Evolutionary conservation across 305 asterid species (phyloP), one percentile per base, ranked within the genome.

Genomic region (Rubia occidens): DNA sequence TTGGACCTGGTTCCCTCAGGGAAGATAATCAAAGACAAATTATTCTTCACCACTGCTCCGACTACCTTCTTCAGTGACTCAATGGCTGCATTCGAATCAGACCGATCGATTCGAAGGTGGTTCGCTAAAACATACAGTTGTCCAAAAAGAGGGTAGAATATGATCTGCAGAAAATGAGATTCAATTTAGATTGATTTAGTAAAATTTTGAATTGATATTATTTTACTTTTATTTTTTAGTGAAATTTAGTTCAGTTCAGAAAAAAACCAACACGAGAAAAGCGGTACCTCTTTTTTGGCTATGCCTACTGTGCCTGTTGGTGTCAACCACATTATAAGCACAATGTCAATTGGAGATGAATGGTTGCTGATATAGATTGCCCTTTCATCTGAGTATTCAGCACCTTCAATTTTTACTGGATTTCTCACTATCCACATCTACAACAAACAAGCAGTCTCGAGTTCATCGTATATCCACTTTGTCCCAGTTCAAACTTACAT

Each of bases 201-300:
- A 29, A 29, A 29, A 29, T 2, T 29, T 29, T 29, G 32, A 29
- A 29, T 2, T 29, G 32, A 29, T 29, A 29, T 29, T 29, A 2
- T 29, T 29, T 29, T 20, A 18, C 42, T 53, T 10, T 37, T 15
- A 15, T 5, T 53, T 6, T 37, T 1, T 59, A 8, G 3, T 3
- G 15, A 54, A n/a, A 39, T 35, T 35, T 21, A 68, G 54, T 29
- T 18, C 0, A n/a, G 35, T 8, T 17, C 54, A 8, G 47, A 6
- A n/a, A n/a, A n/a, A n/a, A n/a, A n/a, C n/a, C n/a, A n/a, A n/a
- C n/a, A n/a, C n/a, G n/a, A n/a, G n/a, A n/a, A n/a, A n/a, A n/a
- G n/a, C n/a, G n/a, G n/a, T n/a, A 81, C 88, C 85, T 84, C 88
- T 76, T 84, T 84, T 66, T 81, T 81, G 0, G 88, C 88, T 45